Conservation (phyloP, 2,329 filamentous ascomycete genomes). For the Exserohilum turcica region DNA sequence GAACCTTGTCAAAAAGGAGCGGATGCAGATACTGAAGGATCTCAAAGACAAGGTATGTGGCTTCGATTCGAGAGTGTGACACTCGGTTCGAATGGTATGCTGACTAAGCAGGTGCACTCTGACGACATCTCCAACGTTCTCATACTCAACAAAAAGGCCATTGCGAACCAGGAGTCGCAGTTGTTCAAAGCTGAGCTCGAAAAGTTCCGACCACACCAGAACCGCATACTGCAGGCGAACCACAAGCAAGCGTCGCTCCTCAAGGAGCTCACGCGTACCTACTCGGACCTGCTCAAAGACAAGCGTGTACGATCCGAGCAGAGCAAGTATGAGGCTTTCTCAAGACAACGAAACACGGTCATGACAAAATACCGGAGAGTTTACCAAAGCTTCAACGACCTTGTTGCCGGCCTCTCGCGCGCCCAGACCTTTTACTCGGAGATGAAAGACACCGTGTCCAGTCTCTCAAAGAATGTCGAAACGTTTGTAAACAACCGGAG, state of each 20-base stretch:
- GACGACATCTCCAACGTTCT: slow-evolving; percentile 98
- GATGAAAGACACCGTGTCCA: slow-evolving; percentile 93
- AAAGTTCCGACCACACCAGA: slow-evolving; percentile 94
- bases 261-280: slow-evolving; percentile 89
- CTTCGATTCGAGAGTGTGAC: neutral
- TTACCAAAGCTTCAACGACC: slow-evolving; percentile 89
- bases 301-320: slow-evolving; percentile 92
- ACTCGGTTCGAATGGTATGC: neutral
- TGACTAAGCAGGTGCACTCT: slow-evolving; percentile 72
- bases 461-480: slow-evolving; percentile 92
- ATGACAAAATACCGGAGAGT: slow-evolving; percentile 87
- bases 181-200: slow-evolving; percentile 96
- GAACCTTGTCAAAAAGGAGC: slow-evolving; percentile 88
- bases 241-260: slow-evolving; percentile 94
- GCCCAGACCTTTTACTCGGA: slow-evolving; percentile 94
- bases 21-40: slow-evolving; percentile 91
- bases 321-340: slow-evolving; percentile 89
- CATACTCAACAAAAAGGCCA: slow-evolving; percentile 96
- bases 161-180: slow-evolving; percentile 87
- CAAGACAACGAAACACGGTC: slow-evolving; percentile 78
- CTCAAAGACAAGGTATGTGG: slow-evolving; percentile 87
- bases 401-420: slow-evolving; percentile 81
- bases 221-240: slow-evolving; percentile 85
- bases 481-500: slow-evolving; percentile 94
- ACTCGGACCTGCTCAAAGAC: slow-evolving; percentile 88